Conservation (phyloP, 1,284 basidiomycete species). For the Schizophyllum commune region DNA sequence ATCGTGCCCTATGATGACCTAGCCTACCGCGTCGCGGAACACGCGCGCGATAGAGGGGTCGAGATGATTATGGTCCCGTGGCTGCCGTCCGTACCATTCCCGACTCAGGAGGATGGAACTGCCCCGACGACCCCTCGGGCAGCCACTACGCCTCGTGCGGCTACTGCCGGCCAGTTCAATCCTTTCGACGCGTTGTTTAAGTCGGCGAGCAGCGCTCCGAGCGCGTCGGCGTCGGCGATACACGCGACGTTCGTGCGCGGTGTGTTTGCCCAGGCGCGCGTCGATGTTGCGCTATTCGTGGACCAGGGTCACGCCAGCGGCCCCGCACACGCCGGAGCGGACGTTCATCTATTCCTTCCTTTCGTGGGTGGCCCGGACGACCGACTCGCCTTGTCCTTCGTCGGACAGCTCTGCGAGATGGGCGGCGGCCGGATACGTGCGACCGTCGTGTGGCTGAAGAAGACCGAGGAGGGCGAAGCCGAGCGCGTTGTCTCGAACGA, state of each 20-base stretch:
- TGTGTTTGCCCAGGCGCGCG: slow-evolving; percentile 7
- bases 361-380: slow-evolving; percentile 97
- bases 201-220: no score
- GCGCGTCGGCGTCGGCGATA: slow-evolving; percentile 41
- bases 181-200: slow-evolving; percentile 49
- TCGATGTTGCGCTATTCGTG: slow-evolving; percentile 27
- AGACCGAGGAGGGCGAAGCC: slow-evolving; percentile 31
- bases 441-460: slow-evolving; percentile 61
- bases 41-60: slow-evolving; percentile 51
- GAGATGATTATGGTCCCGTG: slow-evolving; percentile 86
- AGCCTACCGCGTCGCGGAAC: slow-evolving; percentile 56
- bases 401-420: slow-evolving; percentile 66
- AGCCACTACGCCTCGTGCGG: neutral
- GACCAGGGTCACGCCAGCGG: slow-evolving; percentile 51
- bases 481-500: slow-evolving; percentile 19
- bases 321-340: slow-evolving; percentile 19
- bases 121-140: slow-evolving; percentile 24
- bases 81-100: slow-evolving; percentile 32
- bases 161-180: slow-evolving; percentile 13
- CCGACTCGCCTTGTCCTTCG: slow-evolving; percentile 76
- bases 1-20: slow-evolving; percentile 67
- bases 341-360: slow-evolving; percentile 75
- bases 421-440: slow-evolving; percentile 58
- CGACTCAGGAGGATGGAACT: neutral
- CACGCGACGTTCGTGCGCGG: slow-evolving; percentile 66